phyloP scores from a whole-genome alignment of 2,329 filamentous ascomycete species.

The Arthrobotrys megalospora region DNA sequence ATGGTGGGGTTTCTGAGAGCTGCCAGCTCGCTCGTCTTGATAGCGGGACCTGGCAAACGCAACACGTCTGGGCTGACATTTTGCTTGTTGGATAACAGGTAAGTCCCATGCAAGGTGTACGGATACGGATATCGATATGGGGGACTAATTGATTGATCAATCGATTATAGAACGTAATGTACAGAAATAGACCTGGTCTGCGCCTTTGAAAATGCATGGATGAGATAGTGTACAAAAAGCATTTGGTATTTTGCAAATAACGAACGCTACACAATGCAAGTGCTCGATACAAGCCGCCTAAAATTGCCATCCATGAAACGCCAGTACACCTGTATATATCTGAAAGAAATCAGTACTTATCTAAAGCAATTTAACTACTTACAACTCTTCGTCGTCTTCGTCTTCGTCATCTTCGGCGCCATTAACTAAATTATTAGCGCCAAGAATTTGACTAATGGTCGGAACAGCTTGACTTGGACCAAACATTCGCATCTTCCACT shows the following conservation, averaged over 20 bases:
- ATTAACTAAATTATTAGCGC: slow-evolving; percentile 12
- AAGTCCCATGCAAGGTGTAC: no score
- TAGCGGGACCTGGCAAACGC: slow-evolving; percentile 47
- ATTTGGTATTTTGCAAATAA: slow-evolving; percentile 36
- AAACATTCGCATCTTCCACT: slow-evolving; percentile 56
- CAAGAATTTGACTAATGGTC: slow-evolving; percentile 52
- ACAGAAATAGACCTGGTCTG: slow-evolving; percentile 6
- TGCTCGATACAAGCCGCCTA: not conserved
- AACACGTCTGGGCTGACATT: slow-evolving; percentile 32
- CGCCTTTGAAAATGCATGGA: slow-evolving; percentile 34
- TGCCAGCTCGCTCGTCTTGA: slow-evolving; percentile 30
- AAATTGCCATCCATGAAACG: not conserved
- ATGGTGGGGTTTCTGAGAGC: slow-evolving; percentile 47
- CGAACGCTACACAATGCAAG: slow-evolving; percentile 1
- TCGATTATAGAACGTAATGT: not conserved
- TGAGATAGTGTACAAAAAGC: slow-evolving; percentile 17
- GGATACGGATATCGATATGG: no score
- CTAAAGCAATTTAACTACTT: not conserved
- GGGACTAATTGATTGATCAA: not conserved
- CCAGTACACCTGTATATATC: slow-evolving; percentile 7
- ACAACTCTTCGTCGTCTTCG: slow-evolving; percentile 37
- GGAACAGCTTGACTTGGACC: slow-evolving; percentile 51
- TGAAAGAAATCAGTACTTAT: not conserved
- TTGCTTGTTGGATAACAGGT: not conserved
- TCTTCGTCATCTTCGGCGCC: slow-evolving; percentile 37